phyloP scores from a whole-genome alignment of 345 rosid species.

The Aethionema arabicum region DNA sequence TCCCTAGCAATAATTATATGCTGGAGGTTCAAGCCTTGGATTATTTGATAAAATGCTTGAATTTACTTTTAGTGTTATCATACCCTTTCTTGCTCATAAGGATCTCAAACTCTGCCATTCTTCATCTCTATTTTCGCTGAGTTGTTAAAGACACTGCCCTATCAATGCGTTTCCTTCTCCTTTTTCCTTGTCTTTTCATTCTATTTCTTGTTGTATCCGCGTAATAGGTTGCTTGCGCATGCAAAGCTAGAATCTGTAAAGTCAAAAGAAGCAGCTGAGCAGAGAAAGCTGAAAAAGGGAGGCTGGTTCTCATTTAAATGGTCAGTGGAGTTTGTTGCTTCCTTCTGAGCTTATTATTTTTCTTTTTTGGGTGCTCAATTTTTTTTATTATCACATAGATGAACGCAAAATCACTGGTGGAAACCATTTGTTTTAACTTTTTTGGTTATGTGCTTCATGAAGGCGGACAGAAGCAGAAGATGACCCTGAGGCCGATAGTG shows the following conservation, averaged over 20 bases:
- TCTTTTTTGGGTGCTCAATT: conserved; percentile 18
- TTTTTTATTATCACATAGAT: conserved; percentile 15
- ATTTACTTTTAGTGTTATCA: neutral
- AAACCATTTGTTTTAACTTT: conserved; percentile 23
- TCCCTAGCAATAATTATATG: neutral
- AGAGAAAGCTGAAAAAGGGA: conserved; percentile 64
- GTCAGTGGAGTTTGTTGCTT: conserved; percentile 46
- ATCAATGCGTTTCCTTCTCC: conserved; percentile 13
- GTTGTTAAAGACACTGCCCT: conserved; percentile 23
- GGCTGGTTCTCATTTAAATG: conserved; percentile 91
- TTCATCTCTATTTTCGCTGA: conserved; percentile 16
- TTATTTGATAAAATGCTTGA: conserved; percentile 13
- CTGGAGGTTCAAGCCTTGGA: neutral
- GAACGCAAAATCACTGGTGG: conserved; percentile 9
- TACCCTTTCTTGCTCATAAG: conserved; percentile 15
- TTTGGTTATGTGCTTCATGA: conserved; percentile 29
- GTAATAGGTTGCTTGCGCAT: conserved; percentile 91
- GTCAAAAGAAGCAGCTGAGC: conserved; percentile 93
- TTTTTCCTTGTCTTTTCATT: conserved; percentile 10
- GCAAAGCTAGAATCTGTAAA: conserved; percentile 94
- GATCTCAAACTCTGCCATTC: conserved; percentile 20
- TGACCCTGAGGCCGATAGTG: conserved; percentile 43
- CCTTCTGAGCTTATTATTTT: conserved; percentile 13
- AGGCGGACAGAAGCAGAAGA: conserved; percentile 69
- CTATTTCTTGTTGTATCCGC: conserved; percentile 25